A percentile compares a stretch with the other conserved stretches of the same genome.
These are phyloP conservation scores for Lactifluus pinguis DNA, from an alignment of 768 basidiomycete species.

Conservation along the genomic window DNA sequence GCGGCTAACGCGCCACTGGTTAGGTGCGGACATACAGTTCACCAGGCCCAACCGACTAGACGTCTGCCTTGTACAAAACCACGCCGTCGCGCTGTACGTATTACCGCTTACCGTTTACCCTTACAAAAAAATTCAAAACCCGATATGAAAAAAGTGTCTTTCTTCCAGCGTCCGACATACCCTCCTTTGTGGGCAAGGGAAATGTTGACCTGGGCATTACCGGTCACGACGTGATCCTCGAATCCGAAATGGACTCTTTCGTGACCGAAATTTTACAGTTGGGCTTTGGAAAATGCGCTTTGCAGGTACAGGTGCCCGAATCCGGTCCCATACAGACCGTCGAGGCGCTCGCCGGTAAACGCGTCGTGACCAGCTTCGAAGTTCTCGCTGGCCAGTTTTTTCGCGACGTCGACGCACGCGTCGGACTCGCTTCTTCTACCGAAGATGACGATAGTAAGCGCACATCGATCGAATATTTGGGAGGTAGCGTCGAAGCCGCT, in stretches of 20 bases:
- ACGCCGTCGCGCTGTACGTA: conserved; percentile 82
- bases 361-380: conserved; percentile 93
- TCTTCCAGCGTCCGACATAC: conserved; percentile 93
- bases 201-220: conserved; percentile 96
- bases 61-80: conserved; percentile 89
- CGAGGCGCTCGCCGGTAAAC: conserved; percentile 80
- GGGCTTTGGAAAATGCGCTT: conserved; percentile 85
- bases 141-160: too few species aligned
- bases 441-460: conserved; percentile 22
- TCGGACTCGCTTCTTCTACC: conserved; percentile 39
- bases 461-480: conserved; percentile 91
- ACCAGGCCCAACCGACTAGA: conserved; percentile 81
- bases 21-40: conserved; percentile 95
- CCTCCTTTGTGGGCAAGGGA: conserved; percentile 96
- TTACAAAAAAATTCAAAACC: background rate
- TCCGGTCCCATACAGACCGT: conserved; percentile 54
- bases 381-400: conserved; percentile 74
- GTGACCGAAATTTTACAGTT: conserved; percentile 77
- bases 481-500: conserved; percentile 96
- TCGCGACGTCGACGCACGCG: conserved; percentile 52
- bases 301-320: conserved; percentile 90
- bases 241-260: conserved; percentile 70
- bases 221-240: conserved; percentile 94
- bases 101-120: too few species aligned
- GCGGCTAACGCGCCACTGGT: too few species aligned